phyloP scores from a whole-genome alignment of 2,329 filamentous ascomycete genomes.

The Septoria linicola region DNA sequence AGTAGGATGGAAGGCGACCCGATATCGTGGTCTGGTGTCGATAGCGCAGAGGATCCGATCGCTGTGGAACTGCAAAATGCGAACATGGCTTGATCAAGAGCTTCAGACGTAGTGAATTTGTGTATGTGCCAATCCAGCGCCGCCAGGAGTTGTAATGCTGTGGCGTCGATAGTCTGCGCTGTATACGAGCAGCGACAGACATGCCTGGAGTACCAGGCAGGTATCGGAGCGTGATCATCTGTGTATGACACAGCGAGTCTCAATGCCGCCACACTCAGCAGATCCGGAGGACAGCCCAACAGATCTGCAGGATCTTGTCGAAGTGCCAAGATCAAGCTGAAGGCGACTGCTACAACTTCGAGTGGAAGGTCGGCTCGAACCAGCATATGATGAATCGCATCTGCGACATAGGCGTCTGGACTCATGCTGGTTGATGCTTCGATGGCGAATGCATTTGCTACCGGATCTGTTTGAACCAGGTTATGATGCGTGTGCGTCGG shows the following conservation, averaged over 20 bases:
- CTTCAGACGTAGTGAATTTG: constrained; percentile 18
- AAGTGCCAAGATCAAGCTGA: constrained; percentile 33
- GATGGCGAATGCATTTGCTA: constrained; percentile 26
- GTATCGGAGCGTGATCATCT: constrained; percentile 28
- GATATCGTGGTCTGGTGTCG: neutral
- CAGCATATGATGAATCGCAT: constrained; percentile 30
- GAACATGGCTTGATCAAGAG: constrained; percentile 16
- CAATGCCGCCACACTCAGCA: constrained; percentile 31
- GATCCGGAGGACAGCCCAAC: constrained; percentile 20
- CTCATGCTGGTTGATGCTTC: constrained; percentile 11
- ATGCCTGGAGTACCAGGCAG: constrained; percentile 29
- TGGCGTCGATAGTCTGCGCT: constrained; percentile 23
- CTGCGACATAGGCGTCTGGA: constrained; percentile 17
- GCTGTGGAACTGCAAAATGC: constrained; percentile 7
- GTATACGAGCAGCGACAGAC: constrained; percentile 26
- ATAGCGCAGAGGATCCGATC: neutral
- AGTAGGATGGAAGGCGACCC: neutral
- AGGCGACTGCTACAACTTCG: constrained; percentile 33
- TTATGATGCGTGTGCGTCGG: constrained; percentile 19
- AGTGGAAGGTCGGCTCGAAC: constrained; percentile 29
- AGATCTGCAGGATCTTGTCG: neutral
- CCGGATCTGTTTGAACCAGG: constrained; percentile 11
- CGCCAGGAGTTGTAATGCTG: constrained; percentile 25
- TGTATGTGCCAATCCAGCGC: constrained; percentile 33
- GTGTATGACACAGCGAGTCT: constrained; percentile 33